Evolutionary conservation across 2,329 filamentous ascomycete genomes (phyloP).

Genomic region (Fusarium sp.): DNA sequence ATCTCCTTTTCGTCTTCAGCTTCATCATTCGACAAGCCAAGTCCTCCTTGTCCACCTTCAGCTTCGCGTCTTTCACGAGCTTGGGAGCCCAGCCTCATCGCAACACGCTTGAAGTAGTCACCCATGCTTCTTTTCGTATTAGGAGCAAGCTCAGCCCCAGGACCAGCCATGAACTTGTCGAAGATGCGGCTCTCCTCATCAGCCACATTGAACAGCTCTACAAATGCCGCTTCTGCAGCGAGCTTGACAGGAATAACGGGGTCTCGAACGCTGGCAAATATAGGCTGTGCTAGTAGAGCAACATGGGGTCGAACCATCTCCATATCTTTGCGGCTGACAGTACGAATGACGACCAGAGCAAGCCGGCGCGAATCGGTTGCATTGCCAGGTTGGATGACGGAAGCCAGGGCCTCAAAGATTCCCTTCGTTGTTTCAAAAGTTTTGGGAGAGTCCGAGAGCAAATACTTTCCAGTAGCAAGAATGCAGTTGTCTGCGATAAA

Average conservation of each 20-base stretch:
- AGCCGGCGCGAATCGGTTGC: slow-evolving; percentile 87
- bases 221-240: slow-evolving; percentile 92
- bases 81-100: slow-evolving; percentile 84
- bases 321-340: slow-evolving; percentile 81
- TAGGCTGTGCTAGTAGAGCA: slow-evolving; percentile 79
- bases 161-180: slow-evolving; percentile 85
- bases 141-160: slow-evolving; percentile 73
- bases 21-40: slow-evolving; percentile 91
- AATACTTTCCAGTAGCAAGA: slow-evolving; percentile 89
- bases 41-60: slow-evolving; percentile 86
- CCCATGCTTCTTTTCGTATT: slow-evolving; percentile 89
- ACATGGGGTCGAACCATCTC: slow-evolving; percentile 87
- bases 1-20: slow-evolving; percentile 94
- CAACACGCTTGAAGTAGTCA: slow-evolving; percentile 97
- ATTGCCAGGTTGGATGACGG: slow-evolving; percentile 80
- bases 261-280: slow-evolving; percentile 93
- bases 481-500: slow-evolving; percentile 90
- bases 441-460: slow-evolving; percentile 76
- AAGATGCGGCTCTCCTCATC: slow-evolving; percentile 89
- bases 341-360: slow-evolving; percentile 87
- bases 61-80: slow-evolving; percentile 90
- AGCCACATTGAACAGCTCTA: slow-evolving; percentile 89
- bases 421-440: slow-evolving; percentile 81
- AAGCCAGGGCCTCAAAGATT: slow-evolving; percentile 82
- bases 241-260: slow-evolving; percentile 95